Evolutionary conservation across 768 basidiomycete genomes (phyloP).

Genomic region (Termitomyces sp.): DNA sequence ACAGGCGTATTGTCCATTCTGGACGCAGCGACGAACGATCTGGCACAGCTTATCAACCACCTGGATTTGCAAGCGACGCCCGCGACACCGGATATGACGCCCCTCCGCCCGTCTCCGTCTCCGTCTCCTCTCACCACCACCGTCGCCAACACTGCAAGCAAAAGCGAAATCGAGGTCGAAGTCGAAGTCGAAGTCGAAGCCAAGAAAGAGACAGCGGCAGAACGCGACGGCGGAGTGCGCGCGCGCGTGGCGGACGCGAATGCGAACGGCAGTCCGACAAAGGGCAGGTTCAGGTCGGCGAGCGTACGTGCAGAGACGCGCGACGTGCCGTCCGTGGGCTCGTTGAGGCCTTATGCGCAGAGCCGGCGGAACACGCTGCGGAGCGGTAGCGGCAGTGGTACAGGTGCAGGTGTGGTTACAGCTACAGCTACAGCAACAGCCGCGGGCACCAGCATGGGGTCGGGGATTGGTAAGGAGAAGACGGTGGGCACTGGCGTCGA

Average conservation of each 20-base stretch:
- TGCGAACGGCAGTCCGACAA: background rate
- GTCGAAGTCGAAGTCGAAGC: rapidly evolving
- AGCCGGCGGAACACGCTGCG: constrained; percentile 13
- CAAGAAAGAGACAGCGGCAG: background rate
- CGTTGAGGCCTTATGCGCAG: constrained; percentile 45
- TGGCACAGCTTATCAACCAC: constrained; percentile 72
- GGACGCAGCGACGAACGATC: constrained; percentile 76
- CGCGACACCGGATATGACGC: constrained; percentile 41
- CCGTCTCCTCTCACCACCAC: constrained; percentile 13
- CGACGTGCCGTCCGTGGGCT: constrained; percentile 34
- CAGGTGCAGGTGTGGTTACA: background rate
- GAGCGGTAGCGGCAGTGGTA: too few species aligned
- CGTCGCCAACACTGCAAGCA: too few species aligned
- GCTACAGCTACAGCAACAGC: too few species aligned
- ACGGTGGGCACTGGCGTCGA: background rate
- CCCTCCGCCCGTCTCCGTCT: constrained; percentile 21
- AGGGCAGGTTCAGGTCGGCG: constrained; percentile 15
- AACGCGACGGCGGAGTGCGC: too few species aligned
- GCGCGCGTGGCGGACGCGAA: background rate
- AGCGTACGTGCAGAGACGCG: constrained; percentile 11
- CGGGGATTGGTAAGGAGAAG: too few species aligned
- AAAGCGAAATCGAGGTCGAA: too few species aligned
- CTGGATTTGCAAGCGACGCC: constrained; percentile 82
- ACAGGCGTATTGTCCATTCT: constrained; percentile 60
- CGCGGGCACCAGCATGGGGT: too few species aligned